Conservation (phyloP, 23 red algal genomes). For the Gracilaria domingensis region DNA sequence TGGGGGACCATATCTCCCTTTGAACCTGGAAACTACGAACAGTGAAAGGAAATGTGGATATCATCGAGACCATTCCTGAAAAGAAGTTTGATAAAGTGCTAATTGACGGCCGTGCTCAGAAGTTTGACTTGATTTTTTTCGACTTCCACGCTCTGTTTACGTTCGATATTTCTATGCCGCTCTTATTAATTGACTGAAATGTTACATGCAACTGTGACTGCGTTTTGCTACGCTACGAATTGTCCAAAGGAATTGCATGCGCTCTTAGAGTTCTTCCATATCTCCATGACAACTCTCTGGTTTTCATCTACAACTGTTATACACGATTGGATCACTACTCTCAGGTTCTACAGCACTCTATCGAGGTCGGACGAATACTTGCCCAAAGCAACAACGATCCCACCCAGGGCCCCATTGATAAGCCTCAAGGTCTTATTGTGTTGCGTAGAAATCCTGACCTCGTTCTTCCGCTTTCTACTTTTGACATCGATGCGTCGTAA, state of each 20-base stretch:
- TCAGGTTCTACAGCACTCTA: conserved; percentile 51
- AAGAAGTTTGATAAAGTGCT: conserved; percentile 66
- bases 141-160: neutral
- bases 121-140: neutral
- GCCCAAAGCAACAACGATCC: conserved; percentile 41
- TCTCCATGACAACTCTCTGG: conserved; percentile 46
- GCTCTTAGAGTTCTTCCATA: conserved; percentile 52
- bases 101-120: conserved; percentile 74
- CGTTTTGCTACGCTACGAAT: neutral
- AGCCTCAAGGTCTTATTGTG: conserved; percentile 78
- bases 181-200: neutral
- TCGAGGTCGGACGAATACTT: conserved; percentile 60
- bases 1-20: conserved; percentile 62
- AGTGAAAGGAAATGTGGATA: conserved; percentile 73
- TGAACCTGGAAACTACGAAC: conserved; percentile 72
- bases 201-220: neutral
- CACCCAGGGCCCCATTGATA: conserved; percentile 56
- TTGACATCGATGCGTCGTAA: conserved; percentile 17
- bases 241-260: conserved; percentile 30
- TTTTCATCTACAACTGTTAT: conserved; percentile 76
- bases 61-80: conserved; percentile 37
- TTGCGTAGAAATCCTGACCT: conserved; percentile 29
- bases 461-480: neutral
- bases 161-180: neutral
- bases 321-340: conserved; percentile 48